Conservation (phyloP, 805 yeast genomes). For the Kodamaea neixiangensis region DNA sequence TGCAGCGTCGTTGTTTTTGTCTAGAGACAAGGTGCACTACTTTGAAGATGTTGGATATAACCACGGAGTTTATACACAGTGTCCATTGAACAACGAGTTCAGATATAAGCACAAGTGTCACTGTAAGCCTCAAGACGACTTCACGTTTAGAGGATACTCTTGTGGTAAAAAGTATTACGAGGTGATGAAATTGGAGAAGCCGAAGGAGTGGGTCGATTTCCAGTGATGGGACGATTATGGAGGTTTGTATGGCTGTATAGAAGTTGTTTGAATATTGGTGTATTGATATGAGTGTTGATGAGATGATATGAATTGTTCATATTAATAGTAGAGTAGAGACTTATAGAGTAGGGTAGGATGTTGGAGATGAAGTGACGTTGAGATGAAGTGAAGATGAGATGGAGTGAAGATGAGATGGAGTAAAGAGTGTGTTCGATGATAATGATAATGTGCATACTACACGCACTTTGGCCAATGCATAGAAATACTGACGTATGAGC, state of each 20-base stretch:
- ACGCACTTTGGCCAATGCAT: too few relatives aligned
- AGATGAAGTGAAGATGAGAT: too few relatives aligned
- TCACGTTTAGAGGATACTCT: conserved; percentile 58
- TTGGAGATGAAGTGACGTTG: too few relatives aligned
- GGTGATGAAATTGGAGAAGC: conserved; percentile 31
- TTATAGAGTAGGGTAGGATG: too few relatives aligned
- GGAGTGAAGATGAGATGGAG: too few relatives aligned
- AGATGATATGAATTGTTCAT: not conserved
- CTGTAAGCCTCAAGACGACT: conserved; percentile 71
- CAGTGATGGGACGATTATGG: not conserved
- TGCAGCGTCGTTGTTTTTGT: conserved; percentile 78
- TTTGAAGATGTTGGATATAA: conserved; percentile 84
- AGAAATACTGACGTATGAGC: too few relatives aligned
- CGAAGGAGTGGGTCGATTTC: conserved; percentile 14
- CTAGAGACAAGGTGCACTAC: conserved; percentile 68
- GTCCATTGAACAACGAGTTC: conserved; percentile 67
- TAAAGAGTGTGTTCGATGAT: too few relatives aligned
- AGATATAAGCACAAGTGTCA: conserved; percentile 65
- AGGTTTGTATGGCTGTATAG: not conserved
- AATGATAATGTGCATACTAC: too few relatives aligned
- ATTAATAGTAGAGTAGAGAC: too few relatives aligned
- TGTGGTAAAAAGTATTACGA: conserved; percentile 36
- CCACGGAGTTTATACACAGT: conserved; percentile 77
- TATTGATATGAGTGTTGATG: too few relatives aligned
- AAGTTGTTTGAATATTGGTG: not conserved